A percentile compares a stretch with the other conserved stretches of the same genome.
These are phyloP conservation scores for Claviceps digitariae DNA, from an alignment of 2,329 filamentous ascomycete genomes.

Conservation along the genomic window DNA sequence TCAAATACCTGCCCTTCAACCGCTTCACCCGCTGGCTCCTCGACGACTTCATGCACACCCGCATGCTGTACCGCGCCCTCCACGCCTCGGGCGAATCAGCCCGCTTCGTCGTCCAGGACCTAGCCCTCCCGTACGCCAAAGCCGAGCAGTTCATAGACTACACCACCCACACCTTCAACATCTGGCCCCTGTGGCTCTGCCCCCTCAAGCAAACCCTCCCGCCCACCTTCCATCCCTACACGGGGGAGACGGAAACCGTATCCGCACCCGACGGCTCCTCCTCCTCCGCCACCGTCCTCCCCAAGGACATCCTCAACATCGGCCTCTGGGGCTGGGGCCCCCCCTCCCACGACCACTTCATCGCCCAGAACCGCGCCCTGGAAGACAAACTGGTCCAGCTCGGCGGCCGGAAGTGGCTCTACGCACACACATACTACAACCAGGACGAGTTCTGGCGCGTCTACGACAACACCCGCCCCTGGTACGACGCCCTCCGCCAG, in stretches of 20 bases:
- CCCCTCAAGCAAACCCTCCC: constrained; percentile 34
- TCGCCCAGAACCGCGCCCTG: constrained; percentile 54
- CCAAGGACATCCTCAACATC: constrained; percentile 41
- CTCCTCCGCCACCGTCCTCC: background rate
- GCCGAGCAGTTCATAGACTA: constrained; percentile 41
- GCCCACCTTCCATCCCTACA: constrained; percentile 43
- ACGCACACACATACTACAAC: constrained; percentile 76
- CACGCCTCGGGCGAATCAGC: constrained; percentile 53
- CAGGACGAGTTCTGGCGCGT: constrained; percentile 55
- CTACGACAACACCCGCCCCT: constrained; percentile 37
- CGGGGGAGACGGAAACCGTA: constrained; percentile 19
- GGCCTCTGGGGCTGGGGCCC: constrained; percentile 74
- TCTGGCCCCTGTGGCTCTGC: constrained; percentile 49
- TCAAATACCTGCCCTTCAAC: constrained; percentile 50
- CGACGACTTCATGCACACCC: constrained; percentile 60
- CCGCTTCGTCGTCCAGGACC: constrained; percentile 56
- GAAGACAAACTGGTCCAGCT: constrained; percentile 56
- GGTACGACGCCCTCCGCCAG: constrained; percentile 47
- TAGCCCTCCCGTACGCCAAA: constrained; percentile 41
- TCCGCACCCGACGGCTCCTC: too few relatives aligned
- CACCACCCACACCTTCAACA: constrained; percentile 34
- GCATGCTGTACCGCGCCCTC: constrained; percentile 60
- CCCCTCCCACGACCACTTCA: constrained; percentile 40
- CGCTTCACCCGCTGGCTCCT: constrained; percentile 52
- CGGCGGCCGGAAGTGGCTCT: constrained; percentile 74